Percentiles rank a stretch among this genome's conserved stretches.
phyloP scores from a whole-genome alignment of 768 basidiomycete genomes.

The Mycena amicta region DNA sequence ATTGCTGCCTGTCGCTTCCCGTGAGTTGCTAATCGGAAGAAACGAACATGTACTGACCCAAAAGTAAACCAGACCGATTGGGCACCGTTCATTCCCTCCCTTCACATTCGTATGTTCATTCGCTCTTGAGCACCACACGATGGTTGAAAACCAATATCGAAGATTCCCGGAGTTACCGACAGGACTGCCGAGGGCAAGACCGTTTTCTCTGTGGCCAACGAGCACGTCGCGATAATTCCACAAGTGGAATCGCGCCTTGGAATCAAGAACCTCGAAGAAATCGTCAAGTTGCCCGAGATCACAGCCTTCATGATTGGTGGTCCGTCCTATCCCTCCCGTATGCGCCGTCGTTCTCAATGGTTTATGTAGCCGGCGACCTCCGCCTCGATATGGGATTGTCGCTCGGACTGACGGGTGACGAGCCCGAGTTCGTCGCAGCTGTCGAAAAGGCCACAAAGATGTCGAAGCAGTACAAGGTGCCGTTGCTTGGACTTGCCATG shows the following conservation, averaged over 20 bases:
- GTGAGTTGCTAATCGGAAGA: neutral
- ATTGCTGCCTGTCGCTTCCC: conserved; percentile 2
- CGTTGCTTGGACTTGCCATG: neutral
- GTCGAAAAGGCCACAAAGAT: neutral
- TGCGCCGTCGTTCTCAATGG: neutral
- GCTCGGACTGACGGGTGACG: neutral
- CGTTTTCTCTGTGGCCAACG: neutral
- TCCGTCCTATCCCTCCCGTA: neutral
- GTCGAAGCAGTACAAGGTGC: neutral
- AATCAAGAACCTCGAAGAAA: neutral
- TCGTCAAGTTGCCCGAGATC: neutral
- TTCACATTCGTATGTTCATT: conserved; percentile 16
- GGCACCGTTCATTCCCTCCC: neutral
- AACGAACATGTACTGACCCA: neutral
- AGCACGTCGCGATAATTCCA: conserved; percentile 2
- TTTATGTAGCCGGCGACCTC: conserved; percentile 1
- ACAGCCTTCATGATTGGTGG: neutral
- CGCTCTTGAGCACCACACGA: neutral
- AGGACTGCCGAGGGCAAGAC: neutral
- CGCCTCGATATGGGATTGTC: conserved; percentile 8
- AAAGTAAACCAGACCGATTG: neutral
- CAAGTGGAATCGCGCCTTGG: neutral
- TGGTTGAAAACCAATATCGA: neutral
- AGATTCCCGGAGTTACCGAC: neutral
- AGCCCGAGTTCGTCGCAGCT: conserved; percentile 6